Evolutionary conservation across 768 basidiomycete species (phyloP).

Genomic region (Podaxis rugospora): DNA sequence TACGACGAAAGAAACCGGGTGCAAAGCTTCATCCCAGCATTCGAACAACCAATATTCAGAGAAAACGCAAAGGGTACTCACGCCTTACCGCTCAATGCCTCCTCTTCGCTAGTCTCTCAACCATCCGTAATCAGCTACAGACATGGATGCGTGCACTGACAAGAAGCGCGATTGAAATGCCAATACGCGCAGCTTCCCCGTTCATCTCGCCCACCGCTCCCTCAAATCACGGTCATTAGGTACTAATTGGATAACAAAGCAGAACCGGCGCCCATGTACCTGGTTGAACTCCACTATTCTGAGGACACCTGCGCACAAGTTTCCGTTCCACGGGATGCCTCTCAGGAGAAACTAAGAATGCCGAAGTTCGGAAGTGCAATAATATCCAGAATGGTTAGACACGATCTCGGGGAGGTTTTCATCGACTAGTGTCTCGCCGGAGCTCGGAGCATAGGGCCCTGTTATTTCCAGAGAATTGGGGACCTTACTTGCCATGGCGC

Average conservation of each 20-base stretch:
- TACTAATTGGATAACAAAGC: not conserved
- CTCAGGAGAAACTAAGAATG: not conserved
- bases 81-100: not conserved
- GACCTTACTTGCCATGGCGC: not conserved
- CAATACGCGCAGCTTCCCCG: not conserved
- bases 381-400: not conserved
- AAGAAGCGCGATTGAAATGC: not conserved
- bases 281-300: not conserved
- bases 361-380: not conserved
- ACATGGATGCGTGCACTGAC: not conserved
- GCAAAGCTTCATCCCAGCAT: not conserved
- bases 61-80: not conserved
- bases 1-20: not conserved
- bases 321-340: not conserved
- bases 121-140: not conserved
- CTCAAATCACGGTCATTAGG: not conserved
- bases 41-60: not conserved
- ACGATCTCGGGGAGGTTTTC: not conserved
- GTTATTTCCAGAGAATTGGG: not conserved
- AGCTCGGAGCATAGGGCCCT: not conserved
- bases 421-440: not conserved
- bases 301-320: not conserved
- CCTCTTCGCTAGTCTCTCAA: not conserved
- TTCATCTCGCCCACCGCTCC: not conserved
- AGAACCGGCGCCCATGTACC: slow-evolving; percentile 3